Conservation (phyloP, 2,329 filamentous ascomycete species). For the Ceratocystis diversiconidia region DNA sequence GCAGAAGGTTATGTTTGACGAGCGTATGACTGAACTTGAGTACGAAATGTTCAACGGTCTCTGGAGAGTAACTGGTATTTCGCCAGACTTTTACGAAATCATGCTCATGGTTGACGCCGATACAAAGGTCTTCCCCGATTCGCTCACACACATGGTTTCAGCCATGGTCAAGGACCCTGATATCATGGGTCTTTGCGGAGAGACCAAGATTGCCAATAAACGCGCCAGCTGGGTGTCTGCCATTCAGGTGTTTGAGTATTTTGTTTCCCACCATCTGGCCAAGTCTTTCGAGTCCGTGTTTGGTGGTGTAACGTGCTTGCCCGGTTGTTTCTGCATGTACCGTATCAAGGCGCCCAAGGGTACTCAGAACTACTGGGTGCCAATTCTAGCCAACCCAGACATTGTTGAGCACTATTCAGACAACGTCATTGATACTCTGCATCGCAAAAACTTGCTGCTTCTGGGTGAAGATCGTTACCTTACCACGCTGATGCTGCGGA, state of each 20-base stretch:
- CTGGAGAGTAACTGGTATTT: conserved; percentile 97
- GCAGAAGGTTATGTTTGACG: conserved; percentile 99
- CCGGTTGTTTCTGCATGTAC: conserved; percentile 99
- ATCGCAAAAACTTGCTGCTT: conserved; percentile 90
- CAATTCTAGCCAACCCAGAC: conserved; percentile 93
- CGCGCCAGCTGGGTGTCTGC: conserved; percentile 86
- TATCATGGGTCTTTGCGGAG: conserved; percentile 96
- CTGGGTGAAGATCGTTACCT: conserved; percentile 91
- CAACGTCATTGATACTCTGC: conserved; percentile 94
- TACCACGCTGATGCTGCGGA: conserved; percentile 93
- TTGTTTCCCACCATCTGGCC: conserved; percentile 91
- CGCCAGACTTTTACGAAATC: conserved; percentile 93
- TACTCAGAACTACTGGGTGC: conserved; percentile 98
- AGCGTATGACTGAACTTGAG: conserved; percentile 97
- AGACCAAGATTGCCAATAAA: conserved; percentile 99
- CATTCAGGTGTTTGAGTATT: conserved; percentile 99
- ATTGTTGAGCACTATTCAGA: conserved; percentile 99
- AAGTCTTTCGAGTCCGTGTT: conserved; percentile 98
- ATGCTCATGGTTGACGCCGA: conserved; percentile 99
- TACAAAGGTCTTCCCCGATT: conserved; percentile 98
- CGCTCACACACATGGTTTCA: conserved; percentile 94
- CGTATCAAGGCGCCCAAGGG: conserved; percentile 98
- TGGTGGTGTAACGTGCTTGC: conserved; percentile 95
- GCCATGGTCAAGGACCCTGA: conserved; percentile 99
- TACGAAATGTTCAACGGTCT: conserved; percentile 99